Percentiles rank a stretch among this genome's conserved stretches.
Evolutionary conservation across 2,329 filamentous ascomycete species (phyloP).

Genomic region (Sphaerulina populicola): DNA sequence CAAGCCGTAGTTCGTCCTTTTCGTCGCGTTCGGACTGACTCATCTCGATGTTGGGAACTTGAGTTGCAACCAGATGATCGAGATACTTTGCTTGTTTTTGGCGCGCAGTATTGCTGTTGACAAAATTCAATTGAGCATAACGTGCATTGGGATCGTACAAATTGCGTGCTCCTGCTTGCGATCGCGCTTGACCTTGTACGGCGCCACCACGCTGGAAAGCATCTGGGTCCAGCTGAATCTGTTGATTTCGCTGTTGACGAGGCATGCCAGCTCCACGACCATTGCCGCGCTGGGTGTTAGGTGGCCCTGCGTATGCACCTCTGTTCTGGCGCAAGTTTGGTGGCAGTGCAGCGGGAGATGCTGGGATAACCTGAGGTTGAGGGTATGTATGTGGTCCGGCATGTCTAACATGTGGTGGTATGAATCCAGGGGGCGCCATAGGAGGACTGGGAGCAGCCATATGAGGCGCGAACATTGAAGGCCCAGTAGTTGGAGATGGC

Average conservation of each 20-base stretch:
- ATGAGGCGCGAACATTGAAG: not conserved
- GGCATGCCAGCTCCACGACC: conserved; percentile 9
- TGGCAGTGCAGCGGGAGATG: conserved; percentile 1
- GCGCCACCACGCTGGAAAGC: conserved; percentile 27
- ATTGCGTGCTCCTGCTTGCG: conserved; percentile 17
- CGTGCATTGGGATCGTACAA: conserved; percentile 26
- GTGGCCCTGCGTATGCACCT: conserved; percentile 1
- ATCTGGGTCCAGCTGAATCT: conserved; percentile 27
- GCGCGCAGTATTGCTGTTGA: conserved; percentile 14
- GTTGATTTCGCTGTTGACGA: conserved; percentile 20
- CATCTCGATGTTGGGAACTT: conserved; percentile 56
- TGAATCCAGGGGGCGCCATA: conserved; percentile 6
- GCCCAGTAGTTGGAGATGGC: conserved; percentile 5
- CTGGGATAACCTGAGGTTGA: not conserved
- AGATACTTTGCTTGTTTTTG: conserved; percentile 37
- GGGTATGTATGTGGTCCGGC: conserved; percentile 5
- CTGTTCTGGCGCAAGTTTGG: conserved; percentile 6
- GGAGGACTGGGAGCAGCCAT: conserved; percentile 2
- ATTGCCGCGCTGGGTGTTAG: conserved; percentile 4
- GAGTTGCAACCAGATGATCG: conserved; percentile 36
- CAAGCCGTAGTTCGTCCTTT: conserved; percentile 62
- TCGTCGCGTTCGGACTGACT: conserved; percentile 53
- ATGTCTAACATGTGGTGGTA: conserved; percentile 10
- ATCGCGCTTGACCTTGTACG: conserved; percentile 16
- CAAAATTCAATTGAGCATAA: conserved; percentile 8